Percentiles rank a stretch among this genome's conserved stretches.
phyloP scores from a whole-genome alignment of 768 basidiomycete genomes.

The Calocera viscosa region DNA sequence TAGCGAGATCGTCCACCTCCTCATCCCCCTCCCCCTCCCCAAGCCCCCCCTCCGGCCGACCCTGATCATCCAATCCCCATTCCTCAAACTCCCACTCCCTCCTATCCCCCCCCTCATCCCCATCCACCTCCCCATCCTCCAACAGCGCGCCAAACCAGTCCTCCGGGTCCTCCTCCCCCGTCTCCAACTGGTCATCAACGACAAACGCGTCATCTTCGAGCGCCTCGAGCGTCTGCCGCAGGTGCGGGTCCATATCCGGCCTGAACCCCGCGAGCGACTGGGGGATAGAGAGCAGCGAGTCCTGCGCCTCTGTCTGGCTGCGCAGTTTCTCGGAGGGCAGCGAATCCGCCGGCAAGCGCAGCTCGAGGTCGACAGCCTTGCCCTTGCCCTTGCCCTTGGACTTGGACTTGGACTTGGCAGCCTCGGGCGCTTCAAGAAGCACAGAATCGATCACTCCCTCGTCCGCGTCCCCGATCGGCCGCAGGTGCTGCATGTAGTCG shows the following conservation, averaged over 20 bases:
- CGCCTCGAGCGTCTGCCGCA: slow-evolving; percentile 85
- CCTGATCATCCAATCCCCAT: slow-evolving; percentile 10
- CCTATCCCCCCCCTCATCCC: slow-evolving; percentile 19
- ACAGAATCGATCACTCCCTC: slow-evolving; percentile 59
- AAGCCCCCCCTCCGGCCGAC: background rate
- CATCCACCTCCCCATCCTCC: slow-evolving; percentile 10
- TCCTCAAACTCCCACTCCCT: slow-evolving; percentile 3
- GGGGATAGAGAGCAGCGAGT: slow-evolving; percentile 60
- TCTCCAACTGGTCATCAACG: slow-evolving; percentile 19
- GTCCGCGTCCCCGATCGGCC: slow-evolving; percentile 59
- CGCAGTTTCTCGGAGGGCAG: slow-evolving; percentile 50
- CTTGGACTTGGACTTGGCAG: slow-evolving; percentile 11
- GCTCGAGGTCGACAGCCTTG: slow-evolving; percentile 35
- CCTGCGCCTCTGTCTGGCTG: slow-evolving; percentile 24
- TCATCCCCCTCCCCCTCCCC: background rate
- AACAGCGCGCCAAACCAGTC: slow-evolving; percentile 52
- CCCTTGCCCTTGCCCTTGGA: slow-evolving; percentile 31
- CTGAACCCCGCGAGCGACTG: slow-evolving; percentile 77
- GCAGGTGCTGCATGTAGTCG: slow-evolving; percentile 97
- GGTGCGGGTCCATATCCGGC: slow-evolving; percentile 92
- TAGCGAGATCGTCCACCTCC: background rate
- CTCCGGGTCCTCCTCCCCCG: slow-evolving; percentile 57
- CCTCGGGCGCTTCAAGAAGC: slow-evolving; percentile 59
- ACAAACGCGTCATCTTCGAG: slow-evolving; percentile 94
- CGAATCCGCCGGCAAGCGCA: slow-evolving; percentile 50